phyloP scores from a whole-genome alignment of 2,329 filamentous ascomycete genomes.

The Scolecobasidium constrictum region DNA sequence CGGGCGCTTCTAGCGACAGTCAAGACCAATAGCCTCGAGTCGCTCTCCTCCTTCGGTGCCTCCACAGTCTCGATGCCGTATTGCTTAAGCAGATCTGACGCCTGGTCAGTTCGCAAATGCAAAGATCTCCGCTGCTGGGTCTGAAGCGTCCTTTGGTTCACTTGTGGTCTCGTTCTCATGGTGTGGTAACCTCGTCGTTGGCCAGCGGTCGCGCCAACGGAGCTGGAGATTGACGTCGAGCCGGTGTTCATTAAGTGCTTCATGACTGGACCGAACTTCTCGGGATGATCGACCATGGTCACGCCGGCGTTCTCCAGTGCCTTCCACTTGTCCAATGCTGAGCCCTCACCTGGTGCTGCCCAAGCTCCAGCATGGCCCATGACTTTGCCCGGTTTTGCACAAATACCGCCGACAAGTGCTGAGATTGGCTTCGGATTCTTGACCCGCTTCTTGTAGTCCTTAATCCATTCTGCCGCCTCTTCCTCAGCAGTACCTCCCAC shows the following conservation, averaged over 20 bases:
- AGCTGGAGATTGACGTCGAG: slow-evolving; percentile 18
- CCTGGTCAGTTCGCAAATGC: slow-evolving; percentile 43
- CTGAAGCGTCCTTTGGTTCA: not conserved
- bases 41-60: slow-evolving; percentile 20
- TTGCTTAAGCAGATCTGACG: slow-evolving; percentile 44
- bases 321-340: slow-evolving; percentile 53
- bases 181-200: slow-evolving; percentile 41
- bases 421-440: slow-evolving; percentile 61
- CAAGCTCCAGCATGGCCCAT: slow-evolving; percentile 78
- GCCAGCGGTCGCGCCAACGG: slow-evolving; percentile 18
- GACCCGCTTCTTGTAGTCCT: slow-evolving; percentile 47
- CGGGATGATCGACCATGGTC: slow-evolving; percentile 63
- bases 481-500: slow-evolving; percentile 60
- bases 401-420: slow-evolving; percentile 56
- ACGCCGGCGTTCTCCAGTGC: slow-evolving; percentile 56
- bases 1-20: slow-evolving; percentile 53
- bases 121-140: slow-evolving; percentile 37
- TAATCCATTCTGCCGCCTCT: slow-evolving; percentile 65
- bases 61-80: slow-evolving; percentile 36
- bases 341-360: slow-evolving; percentile 53
- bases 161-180: slow-evolving; percentile 13
- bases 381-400: slow-evolving; percentile 51
- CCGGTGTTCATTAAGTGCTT: slow-evolving; percentile 44
- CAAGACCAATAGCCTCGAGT: slow-evolving; percentile 46
- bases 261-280: slow-evolving; percentile 61